These are phyloP conservation scores for Polyporus tsugae DNA, from an alignment of 1,284 basidiomycete species.

Conservation along the genomic window DNA sequence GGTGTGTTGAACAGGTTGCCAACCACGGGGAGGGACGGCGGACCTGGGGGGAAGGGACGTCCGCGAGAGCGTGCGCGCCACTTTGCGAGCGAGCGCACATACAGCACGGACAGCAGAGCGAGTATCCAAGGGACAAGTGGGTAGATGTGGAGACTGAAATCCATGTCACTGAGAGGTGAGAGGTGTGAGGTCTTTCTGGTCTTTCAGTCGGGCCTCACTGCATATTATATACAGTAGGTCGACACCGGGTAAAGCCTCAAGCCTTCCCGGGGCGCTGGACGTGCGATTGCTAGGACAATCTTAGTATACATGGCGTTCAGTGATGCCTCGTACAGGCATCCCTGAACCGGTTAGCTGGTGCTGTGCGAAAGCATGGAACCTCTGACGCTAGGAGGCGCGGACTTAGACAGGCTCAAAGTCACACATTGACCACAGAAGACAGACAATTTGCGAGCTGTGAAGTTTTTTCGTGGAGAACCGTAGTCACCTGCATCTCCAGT, in stretches of 20 bases:
- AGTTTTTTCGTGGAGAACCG: background rate
- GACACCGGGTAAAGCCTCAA: background rate
- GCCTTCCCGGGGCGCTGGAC: background rate
- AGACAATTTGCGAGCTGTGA: background rate
- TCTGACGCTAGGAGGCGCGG: background rate
- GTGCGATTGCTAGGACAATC: background rate
- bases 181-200: background rate
- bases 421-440: background rate
- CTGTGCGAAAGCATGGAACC: background rate
- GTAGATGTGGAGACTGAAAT: background rate
- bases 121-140: background rate
- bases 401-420: background rate
- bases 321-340: background rate
- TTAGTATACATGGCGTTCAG: background rate
- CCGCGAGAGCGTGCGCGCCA: conserved; percentile 10
- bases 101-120: background rate
- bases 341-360: background rate
- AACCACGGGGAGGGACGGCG: conserved; percentile 16
- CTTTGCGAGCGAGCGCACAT: background rate
- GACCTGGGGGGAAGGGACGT: conserved; percentile 20
- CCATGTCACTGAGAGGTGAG: background rate
- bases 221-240: background rate
- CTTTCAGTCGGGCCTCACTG: background rate
- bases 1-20: conserved; percentile 24
- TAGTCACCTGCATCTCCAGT: background rate